Conservation (phyloP, 2,329 filamentous ascomycete genomes). For the Dendrostoma leiphaemia region DNA sequence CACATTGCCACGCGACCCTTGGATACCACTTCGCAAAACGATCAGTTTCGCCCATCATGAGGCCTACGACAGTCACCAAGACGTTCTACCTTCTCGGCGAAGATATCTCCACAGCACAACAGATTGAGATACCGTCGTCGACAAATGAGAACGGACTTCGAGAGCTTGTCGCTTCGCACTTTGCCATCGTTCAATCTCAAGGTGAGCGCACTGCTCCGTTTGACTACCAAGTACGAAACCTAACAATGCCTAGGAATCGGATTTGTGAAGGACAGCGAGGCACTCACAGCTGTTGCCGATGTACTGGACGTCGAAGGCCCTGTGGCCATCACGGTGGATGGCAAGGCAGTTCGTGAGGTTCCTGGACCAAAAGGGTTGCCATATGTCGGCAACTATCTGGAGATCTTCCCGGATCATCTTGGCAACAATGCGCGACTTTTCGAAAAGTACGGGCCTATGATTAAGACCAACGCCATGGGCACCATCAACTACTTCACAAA, state of each 20-base stretch:
- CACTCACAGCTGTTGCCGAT: conserved; percentile 33
- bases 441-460: conserved; percentile 48
- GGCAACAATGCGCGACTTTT: conserved; percentile 56
- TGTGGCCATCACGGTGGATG: conserved; percentile 46
- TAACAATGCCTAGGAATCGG: conserved; percentile 30
- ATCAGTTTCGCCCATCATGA: conserved; percentile 26
- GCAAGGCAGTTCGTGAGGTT: conserved; percentile 45
- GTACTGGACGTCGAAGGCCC: conserved; percentile 31
- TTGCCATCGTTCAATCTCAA: conserved; percentile 40
- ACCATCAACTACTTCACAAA: conserved; percentile 49
- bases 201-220: conserved; percentile 25
- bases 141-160: conserved; percentile 36
- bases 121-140: conserved; percentile 35
- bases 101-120: conserved; percentile 31
- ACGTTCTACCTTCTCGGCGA: conserved; percentile 43
- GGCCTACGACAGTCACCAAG: conserved; percentile 26
- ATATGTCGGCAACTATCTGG: conserved; percentile 52
- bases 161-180: conserved; percentile 39
- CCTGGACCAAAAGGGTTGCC: conserved; percentile 49
- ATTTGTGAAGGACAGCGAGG: conserved; percentile 31
- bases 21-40: background rate
- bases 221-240: background rate
- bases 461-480: conserved; percentile 53
- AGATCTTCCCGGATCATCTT: conserved; percentile 56
- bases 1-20: background rate